Evolutionary conservation across 1,139 yeast genomes (phyloP), one percentile per base, ranked within the genome.

Genomic region (Magnusiomyces sp.): DNA sequence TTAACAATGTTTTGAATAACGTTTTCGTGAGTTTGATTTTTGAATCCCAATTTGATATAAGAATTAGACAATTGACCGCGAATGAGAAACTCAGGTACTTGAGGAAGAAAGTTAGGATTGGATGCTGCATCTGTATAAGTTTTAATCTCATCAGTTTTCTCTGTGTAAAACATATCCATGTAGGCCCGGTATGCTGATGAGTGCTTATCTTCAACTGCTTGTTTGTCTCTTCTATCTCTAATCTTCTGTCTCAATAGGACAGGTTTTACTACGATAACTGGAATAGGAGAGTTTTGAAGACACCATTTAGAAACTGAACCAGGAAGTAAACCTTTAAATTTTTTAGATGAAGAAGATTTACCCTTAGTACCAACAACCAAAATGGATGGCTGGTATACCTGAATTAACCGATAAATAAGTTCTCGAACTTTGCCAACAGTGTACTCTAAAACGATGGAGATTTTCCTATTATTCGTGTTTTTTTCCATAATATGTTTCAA

Each of bases 231-330:
- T 50, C 65, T 65, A 7, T 58, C 60, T 52, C 62, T 64, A 43
- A 58, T 60, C 52, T 62, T 62, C 43, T 60, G 62, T 1, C 70
- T 59, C 48, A 71, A 71, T 57, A 77, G 75, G 19, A 68, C 67
- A 1, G 86, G 85, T 54, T 81, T 79, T 9, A 83, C 84, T 10
- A 81, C 77, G 45, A 81, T 74, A 3, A 81, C 87, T 0, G 89
- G 89, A 1, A 83, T 80, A 19, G 79, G 73, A 0, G 86, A 82
- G 60, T 77, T 80, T 60, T 81, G 83, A 41, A 83, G 66, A 57
- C 83, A 82, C 62, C 80, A 77, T 61, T 80, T 81, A 5, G 85
- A 79, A 6, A 68, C 62, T 1, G 70, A 65, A 4, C 71, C 71
- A 1, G 72, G 71, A 43, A 80, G 66, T 13, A 75, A 68, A 39